Evolutionary conservation across 2,329 filamentous ascomycete species (phyloP), one percentile per base, ranked within the genome.

Genomic region (Chalaropsis ovoidea): DNA sequence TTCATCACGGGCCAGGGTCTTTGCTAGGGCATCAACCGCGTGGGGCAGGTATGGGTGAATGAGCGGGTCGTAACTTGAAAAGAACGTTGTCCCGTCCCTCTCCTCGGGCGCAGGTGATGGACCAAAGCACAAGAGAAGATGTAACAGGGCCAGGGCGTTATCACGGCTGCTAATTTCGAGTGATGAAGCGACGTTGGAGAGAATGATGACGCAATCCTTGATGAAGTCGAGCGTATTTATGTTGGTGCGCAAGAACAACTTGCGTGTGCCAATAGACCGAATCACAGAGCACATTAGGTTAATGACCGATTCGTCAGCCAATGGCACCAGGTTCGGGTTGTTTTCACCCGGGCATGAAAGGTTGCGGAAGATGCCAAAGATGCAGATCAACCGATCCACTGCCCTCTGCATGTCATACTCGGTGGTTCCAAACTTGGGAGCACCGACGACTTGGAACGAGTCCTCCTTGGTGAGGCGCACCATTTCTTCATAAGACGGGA

Each of bases 201-300:
- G 79, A 70, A 95, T 85, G 17, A 90, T 87, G 67, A 97, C 84
- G 39, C 91, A 80, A 74, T 99, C 94, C 76, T 99, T 99, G 89
- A 96, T 95, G 71, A 97, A 93, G 75, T 99, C 94, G 69, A 96
- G 79, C 0, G 89, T 94, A 75, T 96, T 96, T 72, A 83, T 80
- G 69, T 94, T 83, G 2, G 86, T 90, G 47, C 90, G 85, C 52
- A 97, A 77, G 39, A 97, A 81, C 81, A 93, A 89, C 70, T 90
- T 90, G 15, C 91, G 87, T 3, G 92, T 96, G 39, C 93, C 94
- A 15, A 97, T 80, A 70, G 94, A 89, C 67, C 91, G 82, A 69
- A 97, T 91, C 3, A 92, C 83, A 58, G 86, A 86, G 67, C 90
- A 90, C 8, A 96, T 77, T 71, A 96, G 90, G 70, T 89, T 90